Conservation (phyloP, 2,329 filamentous ascomycete genomes). For the Diplodia corticola region DNA sequence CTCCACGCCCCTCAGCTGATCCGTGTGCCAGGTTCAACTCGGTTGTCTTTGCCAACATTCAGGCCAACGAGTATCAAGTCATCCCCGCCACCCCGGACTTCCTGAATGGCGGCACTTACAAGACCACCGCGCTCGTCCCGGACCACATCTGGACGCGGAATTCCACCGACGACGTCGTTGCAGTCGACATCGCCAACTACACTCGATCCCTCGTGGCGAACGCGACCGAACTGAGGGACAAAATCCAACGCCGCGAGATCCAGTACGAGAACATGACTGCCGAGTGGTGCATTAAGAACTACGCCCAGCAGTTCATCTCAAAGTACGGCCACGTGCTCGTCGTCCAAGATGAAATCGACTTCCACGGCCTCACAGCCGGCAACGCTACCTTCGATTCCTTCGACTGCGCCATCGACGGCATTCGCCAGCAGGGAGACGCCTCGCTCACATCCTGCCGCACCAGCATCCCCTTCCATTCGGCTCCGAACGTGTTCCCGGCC, state of each 20-base stretch:
- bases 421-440: neutral
- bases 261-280: neutral
- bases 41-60: constrained; percentile 3
- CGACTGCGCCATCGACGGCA: neutral
- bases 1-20: neutral
- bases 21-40: constrained; percentile 2
- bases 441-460: neutral
- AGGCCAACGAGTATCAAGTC: constrained; percentile 6
- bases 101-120: neutral
- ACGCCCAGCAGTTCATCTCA: neutral
- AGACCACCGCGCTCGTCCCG: neutral
- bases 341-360: neutral
- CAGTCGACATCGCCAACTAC: neutral
- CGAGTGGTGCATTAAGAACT: neutral
- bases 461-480: neutral
- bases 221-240: neutral
- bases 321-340: neutral
- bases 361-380: neutral
- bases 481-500: neutral
- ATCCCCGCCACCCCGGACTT: constrained; percentile 1
- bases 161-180: neutral
- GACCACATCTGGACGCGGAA: neutral
- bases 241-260: neutral
- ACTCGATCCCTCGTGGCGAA: neutral
- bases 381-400: neutral